Evolutionary conservation across 805 yeast genomes (phyloP), one percentile per base, ranked within the genome.

Genomic region (Ogataea nitratoaversa): DNA sequence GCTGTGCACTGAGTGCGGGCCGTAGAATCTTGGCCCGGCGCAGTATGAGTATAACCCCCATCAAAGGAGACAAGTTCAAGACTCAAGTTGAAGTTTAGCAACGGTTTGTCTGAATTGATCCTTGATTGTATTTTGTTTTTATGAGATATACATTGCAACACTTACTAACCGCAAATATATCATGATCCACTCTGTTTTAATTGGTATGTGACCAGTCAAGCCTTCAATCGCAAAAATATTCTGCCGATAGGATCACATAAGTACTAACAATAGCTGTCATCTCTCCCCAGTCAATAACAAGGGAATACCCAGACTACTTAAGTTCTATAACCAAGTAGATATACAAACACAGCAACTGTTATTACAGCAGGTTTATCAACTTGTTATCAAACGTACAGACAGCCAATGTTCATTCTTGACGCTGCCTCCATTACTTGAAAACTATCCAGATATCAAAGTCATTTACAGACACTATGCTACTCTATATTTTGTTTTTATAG

Each of bases 391-490:
- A 29, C 65, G 98, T 40, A 74, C 82, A 17, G 74, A 84, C 14
- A 69, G 76, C 29, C 95, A 90, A 54, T 89, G 97, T 46, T 86
- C 95, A 19, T 90, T 91, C 57, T 67, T 91, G 17, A 85, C 95
- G 0, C 89, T 95, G 1, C 98, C 98, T 0, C 85, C 95, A 8
- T 67, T 88, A 27, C 54, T 69, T 25, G 76, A 78, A 53, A 80
- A 79, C 41, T 60, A 77, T 41, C 87, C 82, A 9, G 87, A 80
- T 47, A 84, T 91, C 49, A 82, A 87, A 47, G 95, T 93, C 36
- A 91, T 93, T 25, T 93, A 91, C 64, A 73, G 96, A 45, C 95
- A 88, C 56, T 93, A 90, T 56, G 98, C 98, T 11, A 90, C 98
- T 1, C 68, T 93, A n/a, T 91, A 86, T 62, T 93, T 93, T 67